A percentile compares a stretch with the other conserved stretches of the same genome.
Conservation (phyloP, 176 grass and related monocot genomes). For the Juncus inflexus region DNA sequence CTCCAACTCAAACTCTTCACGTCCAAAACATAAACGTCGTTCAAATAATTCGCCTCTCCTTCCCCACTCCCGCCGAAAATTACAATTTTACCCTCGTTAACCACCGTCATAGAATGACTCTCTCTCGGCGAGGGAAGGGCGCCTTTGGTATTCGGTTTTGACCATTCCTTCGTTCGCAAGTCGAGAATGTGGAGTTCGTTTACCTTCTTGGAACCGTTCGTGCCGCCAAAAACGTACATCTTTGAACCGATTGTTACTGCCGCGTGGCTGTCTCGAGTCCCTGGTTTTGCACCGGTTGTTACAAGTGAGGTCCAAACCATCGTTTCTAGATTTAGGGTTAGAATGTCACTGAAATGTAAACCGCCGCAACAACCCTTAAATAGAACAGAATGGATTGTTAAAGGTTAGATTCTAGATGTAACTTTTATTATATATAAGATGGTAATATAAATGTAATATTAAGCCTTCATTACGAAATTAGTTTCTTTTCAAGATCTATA, state of each 20-base stretch:
- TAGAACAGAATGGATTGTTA: not conserved
- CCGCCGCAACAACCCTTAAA: constrained; percentile 89
- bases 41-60: constrained; percentile 89
- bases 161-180: constrained; percentile 77
- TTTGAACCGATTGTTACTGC: constrained; percentile 54
- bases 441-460: not conserved
- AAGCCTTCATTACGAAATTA: not conserved
- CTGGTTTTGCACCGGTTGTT: constrained; percentile 70
- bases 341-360: constrained; percentile 86
- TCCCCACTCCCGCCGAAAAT: constrained; percentile 93
- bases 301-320: constrained; percentile 77
- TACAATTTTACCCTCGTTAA: constrained; percentile 46
- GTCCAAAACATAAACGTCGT: constrained; percentile 78
- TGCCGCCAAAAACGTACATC: constrained; percentile 90
- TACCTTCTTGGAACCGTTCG: constrained; percentile 83
- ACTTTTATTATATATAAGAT: not conserved
- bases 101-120: constrained; percentile 70
- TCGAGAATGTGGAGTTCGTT: constrained; percentile 82
- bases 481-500: not conserved
- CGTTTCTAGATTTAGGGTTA: constrained; percentile 69
- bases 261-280: constrained; percentile 84
- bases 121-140: constrained; percentile 59
- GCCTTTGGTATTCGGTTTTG: constrained; percentile 55
- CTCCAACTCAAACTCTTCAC: constrained; percentile 73
- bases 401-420: not conserved